These are phyloP conservation scores for Penicillium pulvis DNA, from an alignment of 495 filamentous ascomycete species.

Conservation along the genomic window DNA sequence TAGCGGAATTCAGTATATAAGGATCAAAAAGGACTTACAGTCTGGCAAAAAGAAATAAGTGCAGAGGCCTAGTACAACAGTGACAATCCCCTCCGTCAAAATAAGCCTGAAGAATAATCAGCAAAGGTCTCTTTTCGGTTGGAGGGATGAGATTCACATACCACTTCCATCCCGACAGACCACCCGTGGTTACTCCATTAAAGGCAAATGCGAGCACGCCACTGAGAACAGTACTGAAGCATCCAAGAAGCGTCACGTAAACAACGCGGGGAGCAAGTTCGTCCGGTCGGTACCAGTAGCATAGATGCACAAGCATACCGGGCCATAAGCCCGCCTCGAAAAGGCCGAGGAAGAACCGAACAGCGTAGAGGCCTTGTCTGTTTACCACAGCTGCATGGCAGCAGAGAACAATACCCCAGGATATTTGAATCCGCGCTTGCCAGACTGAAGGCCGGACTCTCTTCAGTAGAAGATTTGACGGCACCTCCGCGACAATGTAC, in stretches of 20 bases:
- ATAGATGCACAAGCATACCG: slow-evolving; percentile 41
- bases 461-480: slow-evolving; percentile 41
- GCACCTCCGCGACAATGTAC: slow-evolving; percentile 6
- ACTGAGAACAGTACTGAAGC: slow-evolving; percentile 38
- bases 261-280: slow-evolving; percentile 37
- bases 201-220: slow-evolving; percentile 47
- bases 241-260: slow-evolving; percentile 22
- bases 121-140: neutral
- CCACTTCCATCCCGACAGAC: slow-evolving; percentile 41
- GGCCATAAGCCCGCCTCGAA: slow-evolving; percentile 45
- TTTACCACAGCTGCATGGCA: slow-evolving; percentile 40
- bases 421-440: slow-evolving; percentile 37
- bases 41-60: slow-evolving; percentile 43
- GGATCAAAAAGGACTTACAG: slow-evolving; percentile 25
- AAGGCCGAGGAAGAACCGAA: slow-evolving; percentile 40
- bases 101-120: slow-evolving; percentile 29
- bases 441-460: slow-evolving; percentile 39
- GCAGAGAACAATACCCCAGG: slow-evolving; percentile 38
- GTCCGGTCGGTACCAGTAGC: slow-evolving; percentile 49
- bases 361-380: slow-evolving; percentile 34
- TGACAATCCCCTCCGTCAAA: slow-evolving; percentile 41
- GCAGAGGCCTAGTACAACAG: slow-evolving; percentile 33
- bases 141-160: slow-evolving; percentile 4
- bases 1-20: neutral
- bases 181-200: slow-evolving; percentile 33